Percentiles rank a stretch among this genome's conserved stretches.
Conservation (phyloP, 2,329 filamentous ascomycete genomes). For the Exophiala aquamarina region DNA sequence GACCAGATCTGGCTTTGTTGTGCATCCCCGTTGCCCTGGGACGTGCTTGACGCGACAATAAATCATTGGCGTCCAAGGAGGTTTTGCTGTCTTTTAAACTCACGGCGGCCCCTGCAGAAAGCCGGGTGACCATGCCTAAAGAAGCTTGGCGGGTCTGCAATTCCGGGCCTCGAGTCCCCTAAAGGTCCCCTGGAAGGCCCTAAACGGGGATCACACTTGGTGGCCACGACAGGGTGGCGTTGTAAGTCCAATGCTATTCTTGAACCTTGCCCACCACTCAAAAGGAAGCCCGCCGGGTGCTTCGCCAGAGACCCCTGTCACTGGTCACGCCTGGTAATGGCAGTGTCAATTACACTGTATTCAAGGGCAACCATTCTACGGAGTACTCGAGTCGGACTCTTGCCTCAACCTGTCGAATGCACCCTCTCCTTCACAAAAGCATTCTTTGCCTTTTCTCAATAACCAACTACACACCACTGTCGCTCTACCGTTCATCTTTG, state of each 20-base stretch:
- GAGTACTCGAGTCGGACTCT: not conserved
- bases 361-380: slow-evolving; percentile 4
- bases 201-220: not conserved
- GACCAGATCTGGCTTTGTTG: slow-evolving; percentile 7
- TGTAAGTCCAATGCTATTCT: slow-evolving; percentile 8
- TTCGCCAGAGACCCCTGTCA: not conserved
- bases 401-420: slow-evolving; percentile 2
- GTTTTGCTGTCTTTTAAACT: slow-evolving; percentile 5
- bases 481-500: slow-evolving; percentile 3
- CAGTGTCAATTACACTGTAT: slow-evolving; percentile 10
- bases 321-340: slow-evolving; percentile 9
- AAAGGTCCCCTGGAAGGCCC: slow-evolving; percentile 1
- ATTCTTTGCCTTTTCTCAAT: not conserved
- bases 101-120: slow-evolving; percentile 15
- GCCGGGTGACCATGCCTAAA: slow-evolving; percentile 5
- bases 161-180: slow-evolving; percentile 1
- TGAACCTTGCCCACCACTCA: slow-evolving; percentile 3
- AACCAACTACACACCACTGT: slow-evolving; percentile 1
- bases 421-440: not conserved
- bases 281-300: too few relatives aligned
- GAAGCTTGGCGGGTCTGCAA: not conserved
- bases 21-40: slow-evolving; percentile 14
- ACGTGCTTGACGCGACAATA: not conserved
- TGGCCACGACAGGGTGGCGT: slow-evolving; percentile 5
- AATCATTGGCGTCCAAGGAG: not conserved